Evolutionary conservation across 306 rosid genomes (phyloP).

Genomic region (Adenanthera pavonina): DNA sequence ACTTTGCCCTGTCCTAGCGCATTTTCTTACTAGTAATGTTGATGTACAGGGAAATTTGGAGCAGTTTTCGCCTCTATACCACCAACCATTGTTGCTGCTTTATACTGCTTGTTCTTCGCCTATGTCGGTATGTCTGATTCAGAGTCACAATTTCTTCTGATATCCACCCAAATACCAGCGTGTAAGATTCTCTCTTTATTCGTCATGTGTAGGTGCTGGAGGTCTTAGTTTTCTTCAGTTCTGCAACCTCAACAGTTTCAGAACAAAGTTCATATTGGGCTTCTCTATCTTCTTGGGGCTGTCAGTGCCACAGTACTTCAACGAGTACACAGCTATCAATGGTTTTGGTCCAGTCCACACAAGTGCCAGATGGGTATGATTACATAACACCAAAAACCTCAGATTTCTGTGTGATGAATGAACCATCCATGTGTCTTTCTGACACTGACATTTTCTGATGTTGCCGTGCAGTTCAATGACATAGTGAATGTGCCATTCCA

Average conservation of each 20-base stretch:
- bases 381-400: background rate
- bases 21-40: conserved; percentile 8
- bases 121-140: conserved; percentile 78
- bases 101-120: conserved; percentile 93
- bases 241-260: conserved; percentile 94
- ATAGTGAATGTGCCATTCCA: conserved; percentile 90
- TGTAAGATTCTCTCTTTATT: conserved; percentile 14
- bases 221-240: conserved; percentile 97
- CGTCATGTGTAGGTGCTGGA: conserved; percentile 58
- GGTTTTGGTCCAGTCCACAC: conserved; percentile 97
- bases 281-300: conserved; percentile 92
- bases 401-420: conserved; percentile 9
- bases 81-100: conserved; percentile 85
- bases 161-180: background rate
- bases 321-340: conserved; percentile 76
- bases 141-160: conserved; percentile 25
- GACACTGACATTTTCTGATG: conserved; percentile 23
- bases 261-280: conserved; percentile 88
- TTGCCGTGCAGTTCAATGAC: conserved; percentile 83
- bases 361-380: conserved; percentile 86
- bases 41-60: conserved; percentile 85
- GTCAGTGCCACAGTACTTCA: conserved; percentile 95
- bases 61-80: conserved; percentile 97
- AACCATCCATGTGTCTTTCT: background rate
- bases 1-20: background rate